Percentiles rank a stretch among this genome's conserved stretches.
These are phyloP conservation scores for Graphiopsis chlorocephala DNA, from an alignment of 2,329 filamentous ascomycete genomes.

Conservation along the genomic window DNA sequence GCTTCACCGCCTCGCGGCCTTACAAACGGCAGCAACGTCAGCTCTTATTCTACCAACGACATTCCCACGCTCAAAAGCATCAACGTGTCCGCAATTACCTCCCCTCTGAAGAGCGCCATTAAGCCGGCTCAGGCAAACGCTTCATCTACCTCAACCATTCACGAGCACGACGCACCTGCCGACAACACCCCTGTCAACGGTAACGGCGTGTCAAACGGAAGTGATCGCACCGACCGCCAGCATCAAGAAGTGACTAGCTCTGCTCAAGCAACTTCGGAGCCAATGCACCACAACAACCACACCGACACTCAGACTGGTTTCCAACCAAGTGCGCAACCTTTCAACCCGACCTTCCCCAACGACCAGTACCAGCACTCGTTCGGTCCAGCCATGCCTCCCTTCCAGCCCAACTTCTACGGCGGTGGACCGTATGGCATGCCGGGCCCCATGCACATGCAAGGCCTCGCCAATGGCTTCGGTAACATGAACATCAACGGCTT, in stretches of 20 bases:
- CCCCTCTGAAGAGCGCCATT: constrained; percentile 25
- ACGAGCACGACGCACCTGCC: constrained; percentile 72
- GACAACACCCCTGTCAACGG: constrained; percentile 61
- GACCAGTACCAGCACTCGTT: constrained; percentile 33
- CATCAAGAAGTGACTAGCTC: constrained; percentile 62
- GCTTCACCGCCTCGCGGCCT: constrained; percentile 59
- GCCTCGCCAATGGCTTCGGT: constrained; percentile 67
- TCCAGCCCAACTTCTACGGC: constrained; percentile 8
- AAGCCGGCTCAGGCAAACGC: constrained; percentile 37
- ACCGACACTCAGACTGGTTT: constrained; percentile 68
- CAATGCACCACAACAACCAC: constrained; percentile 29
- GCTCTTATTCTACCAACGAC: constrained; percentile 88
- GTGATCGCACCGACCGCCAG: not conserved
- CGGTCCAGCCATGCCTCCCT: constrained; percentile 11
- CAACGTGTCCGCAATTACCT: constrained; percentile 35
- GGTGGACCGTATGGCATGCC: constrained; percentile 12
- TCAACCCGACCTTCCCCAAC: constrained; percentile 53
- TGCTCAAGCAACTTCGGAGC: constrained; percentile 44
- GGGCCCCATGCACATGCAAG: constrained; percentile 31
- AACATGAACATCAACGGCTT: constrained; percentile 57
- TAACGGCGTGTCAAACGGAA: constrained; percentile 19
- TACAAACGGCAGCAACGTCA: constrained; percentile 62
- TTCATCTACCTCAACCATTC: constrained; percentile 51
- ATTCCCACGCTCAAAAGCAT: constrained; percentile 78
- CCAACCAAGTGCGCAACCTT: constrained; percentile 76